Base-by-base conservation (phyloP, 2,329 filamentous ascomycete species). In the Beauveria asiatica region DNA sequence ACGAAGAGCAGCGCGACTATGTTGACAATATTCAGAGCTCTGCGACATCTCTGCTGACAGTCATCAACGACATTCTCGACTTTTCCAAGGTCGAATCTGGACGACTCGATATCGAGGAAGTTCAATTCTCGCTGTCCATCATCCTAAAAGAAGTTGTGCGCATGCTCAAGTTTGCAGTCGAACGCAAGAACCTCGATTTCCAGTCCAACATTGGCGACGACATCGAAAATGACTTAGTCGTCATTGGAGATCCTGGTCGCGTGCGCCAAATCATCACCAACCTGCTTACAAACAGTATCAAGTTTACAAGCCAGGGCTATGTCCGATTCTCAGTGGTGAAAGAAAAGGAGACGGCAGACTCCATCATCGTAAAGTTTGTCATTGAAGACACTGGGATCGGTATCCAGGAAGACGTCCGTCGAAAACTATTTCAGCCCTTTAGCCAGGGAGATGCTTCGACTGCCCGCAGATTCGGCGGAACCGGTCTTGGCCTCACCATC, bases 41-140 rank as follows among this genome's bases (percentile, higher is more conserved):
- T 6, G 89, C 88, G 0, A 92, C 93, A 64, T 90, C 89, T 2
- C 75, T 96, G 3, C 77, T 96, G 21, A 93, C 90, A 0, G 88
- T 96, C 45, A 95, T 96, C 72, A 95, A 96, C 68, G 91, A 96
- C 67, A 95, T 95, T 59, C 77, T 96, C 1, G 91, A 95, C 72
- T 92, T 95, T 70, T 94, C 90, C 4, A 95, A 95, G 71, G 86
- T 91, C 1, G 89, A 92, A 69, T 90, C 87, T 9, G 89, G 89
- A 3, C 80, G 86, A 8, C 74, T 92, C 21, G 88, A 92, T 63
- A 87, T 92, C 45, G 89, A 92, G 71, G 87, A 92, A 66, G 88
- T 92, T 0, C 88, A 90, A 63, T 93, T 92, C 66, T 90, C 86
- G 30, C 76, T 92, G 2, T 86, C 85, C 0, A 78, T 90, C 1